Evolutionary conservation across 208 protist genomes (phyloP), one percentile per base, ranked within the genome.

Genomic region (Strigomonas culicis): DNA sequence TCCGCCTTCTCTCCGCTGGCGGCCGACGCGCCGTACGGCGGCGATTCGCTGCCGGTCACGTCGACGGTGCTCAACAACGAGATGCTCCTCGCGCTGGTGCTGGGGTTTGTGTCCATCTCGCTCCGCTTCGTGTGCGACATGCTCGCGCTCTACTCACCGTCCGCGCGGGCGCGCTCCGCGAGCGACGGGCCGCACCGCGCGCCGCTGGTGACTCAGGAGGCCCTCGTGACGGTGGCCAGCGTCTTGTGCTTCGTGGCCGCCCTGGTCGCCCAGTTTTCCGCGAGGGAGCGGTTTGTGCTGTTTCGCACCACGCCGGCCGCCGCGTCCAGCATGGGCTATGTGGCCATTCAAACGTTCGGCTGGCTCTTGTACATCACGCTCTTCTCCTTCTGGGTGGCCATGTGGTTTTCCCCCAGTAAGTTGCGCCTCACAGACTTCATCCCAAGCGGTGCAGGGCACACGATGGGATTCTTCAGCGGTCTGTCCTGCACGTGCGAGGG

Each of bases 251-350:
- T 87, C 59, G 21, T 82, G 13, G 77, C 79, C 0, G 68, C 79
- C 1, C 79, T 80, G 4, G 43, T 84, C 28, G 82, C 85, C 28
- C 84, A 88, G 59, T 52, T 88, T 36, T 91, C 88, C 24, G 74
- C 82, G 63, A 66, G 79, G 22, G 52, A 78, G n/a, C 76, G 71
- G 36, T 69, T 84, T 65, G 74, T 63, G 1, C 63, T 85, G 19
- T 68, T 81, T 39, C 34, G 34, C 34, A 39, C 34, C 7, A 39
- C 34, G 10, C 7, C 34, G 34, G 10, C 34, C 34, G 10, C 34
- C 34, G 34, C 73, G 19, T 68, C 65, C 64, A 76, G 79, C 53
- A 61, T 70, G 36, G 80, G 70, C 21, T 93, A 85, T 68, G 75
- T 84, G 2, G 75, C 77, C 0, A 66, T 88, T 52, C 76, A 84